Evolutionary conservation across 805 yeast species (phyloP).

Genomic region (Candida nitratophila): DNA sequence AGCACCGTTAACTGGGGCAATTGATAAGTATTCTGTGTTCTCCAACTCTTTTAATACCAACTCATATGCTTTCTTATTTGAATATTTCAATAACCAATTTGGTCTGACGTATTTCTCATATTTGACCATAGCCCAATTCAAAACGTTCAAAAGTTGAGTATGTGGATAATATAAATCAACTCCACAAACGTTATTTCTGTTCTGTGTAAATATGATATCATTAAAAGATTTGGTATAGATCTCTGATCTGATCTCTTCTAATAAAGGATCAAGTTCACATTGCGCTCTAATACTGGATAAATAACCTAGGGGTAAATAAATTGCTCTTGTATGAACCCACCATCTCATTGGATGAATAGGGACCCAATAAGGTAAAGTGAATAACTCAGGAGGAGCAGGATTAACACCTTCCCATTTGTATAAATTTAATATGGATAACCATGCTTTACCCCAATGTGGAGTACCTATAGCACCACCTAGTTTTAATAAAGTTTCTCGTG

Average conservation of each 20-base stretch:
- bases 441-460: slow-evolving; percentile 98
- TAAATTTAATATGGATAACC: slow-evolving; percentile 73
- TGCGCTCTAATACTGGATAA: slow-evolving; percentile 48
- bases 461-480: slow-evolving; percentile 85
- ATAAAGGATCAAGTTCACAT: slow-evolving; percentile 54
- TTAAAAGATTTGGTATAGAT: slow-evolving; percentile 66
- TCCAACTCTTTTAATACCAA: slow-evolving; percentile 64
- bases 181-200: slow-evolving; percentile 83
- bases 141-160: slow-evolving; percentile 52
- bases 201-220: slow-evolving; percentile 55
- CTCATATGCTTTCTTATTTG: slow-evolving; percentile 49
- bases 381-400: slow-evolving; percentile 95
- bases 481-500: slow-evolving; percentile 58
- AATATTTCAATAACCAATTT: slow-evolving; percentile 49
- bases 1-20: slow-evolving; percentile 92
- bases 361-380: slow-evolving; percentile 73
- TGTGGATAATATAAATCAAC: slow-evolving; percentile 94
- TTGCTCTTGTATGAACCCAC: slow-evolving; percentile 99
- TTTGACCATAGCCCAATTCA: slow-evolving; percentile 50
- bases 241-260: slow-evolving; percentile 64
- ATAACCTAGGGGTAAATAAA: slow-evolving; percentile 83
- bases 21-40: slow-evolving; percentile 76
- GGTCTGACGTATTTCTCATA: slow-evolving; percentile 79
- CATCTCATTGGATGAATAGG: slow-evolving; percentile 93
- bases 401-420: slow-evolving; percentile 96